Evolutionary conservation across 2,329 filamentous ascomycete genomes (phyloP), one percentile per base, ranked within the genome.

Genomic region (Tympanopsis confertula): DNA sequence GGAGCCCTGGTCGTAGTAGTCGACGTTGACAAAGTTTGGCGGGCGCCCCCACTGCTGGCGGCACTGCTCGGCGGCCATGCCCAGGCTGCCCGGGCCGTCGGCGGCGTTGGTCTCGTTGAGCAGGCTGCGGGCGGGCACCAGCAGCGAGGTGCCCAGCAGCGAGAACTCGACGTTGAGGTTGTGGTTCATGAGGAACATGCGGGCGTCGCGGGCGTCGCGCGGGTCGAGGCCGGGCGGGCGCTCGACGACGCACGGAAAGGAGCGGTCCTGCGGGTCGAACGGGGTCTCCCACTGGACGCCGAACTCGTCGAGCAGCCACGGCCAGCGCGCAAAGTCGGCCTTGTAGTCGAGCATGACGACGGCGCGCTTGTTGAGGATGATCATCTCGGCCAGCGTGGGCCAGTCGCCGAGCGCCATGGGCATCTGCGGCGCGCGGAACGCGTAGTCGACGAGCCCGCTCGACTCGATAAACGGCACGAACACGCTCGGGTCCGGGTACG

Each of bases 291-390:
- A 94, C 61, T 91, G 72, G 52, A 94, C 83, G 4, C 73, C 74
- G 62, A 94, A 95, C 58, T 95, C 71, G 55, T 94, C 85, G 26
- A 94, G 68, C 30, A 94, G 71, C 75, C 86, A 95, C 0, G 88
- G 86, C n/a, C 86, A 80, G 14, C 69, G 67, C 1, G 68, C 74
- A 58, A 91, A 83, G 55, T 94, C 78, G 46, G 86, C 84, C 46
- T 80, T 66, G 63, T 91, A 93, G 61, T 93, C 86, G 61, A 93
- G 71, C 59, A 91, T 86, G 56, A 91, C 70, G 44, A 93, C 69
- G 2, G 84, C 79, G 10, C 86, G 74, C 57, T 84, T 76, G 41
- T 74, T 72, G 15, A 54, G 62, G 7, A 87, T 54, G 45, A 93
- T 87, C 71, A 93, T 78, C 38, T 81, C 71, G 15, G 73, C 76